Evolutionary conservation across 2,329 filamentous ascomycete species (phyloP).

Genomic region (Penicillium crustosum): DNA sequence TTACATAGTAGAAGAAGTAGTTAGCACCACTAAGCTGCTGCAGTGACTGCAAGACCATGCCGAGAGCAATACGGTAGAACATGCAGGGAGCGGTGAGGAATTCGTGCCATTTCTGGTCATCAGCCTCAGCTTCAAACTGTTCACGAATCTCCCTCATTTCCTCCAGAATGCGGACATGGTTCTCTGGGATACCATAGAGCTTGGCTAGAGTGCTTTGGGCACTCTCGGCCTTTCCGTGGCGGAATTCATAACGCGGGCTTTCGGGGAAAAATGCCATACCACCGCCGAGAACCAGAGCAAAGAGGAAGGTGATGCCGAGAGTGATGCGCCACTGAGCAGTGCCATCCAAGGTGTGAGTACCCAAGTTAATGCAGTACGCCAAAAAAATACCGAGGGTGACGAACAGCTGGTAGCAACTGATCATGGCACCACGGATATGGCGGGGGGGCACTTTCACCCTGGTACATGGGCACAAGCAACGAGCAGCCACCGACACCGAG

Average conservation of each 20-base stretch:
- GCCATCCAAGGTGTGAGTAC: constrained; percentile 37
- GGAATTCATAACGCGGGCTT: constrained; percentile 59
- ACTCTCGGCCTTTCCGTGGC: constrained; percentile 52
- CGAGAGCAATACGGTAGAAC: constrained; percentile 46
- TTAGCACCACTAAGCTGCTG: constrained; percentile 50
- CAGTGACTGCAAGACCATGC: constrained; percentile 44
- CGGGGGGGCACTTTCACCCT: constrained; percentile 49
- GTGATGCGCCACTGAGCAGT: constrained; percentile 53
- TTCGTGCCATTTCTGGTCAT: constrained; percentile 42
- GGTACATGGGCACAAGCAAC: constrained; percentile 49
- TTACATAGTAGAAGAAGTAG: constrained; percentile 57
- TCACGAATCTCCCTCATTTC: constrained; percentile 58
- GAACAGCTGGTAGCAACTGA: constrained; percentile 51
- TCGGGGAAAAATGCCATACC: constrained; percentile 60
- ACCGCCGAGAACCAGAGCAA: constrained; percentile 54
- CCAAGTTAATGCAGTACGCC: constrained; percentile 48
- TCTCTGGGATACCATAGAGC: constrained; percentile 56
- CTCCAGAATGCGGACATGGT: constrained; percentile 53
- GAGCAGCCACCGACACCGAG: constrained; percentile 48
- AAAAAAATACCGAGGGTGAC: constrained; percentile 50
- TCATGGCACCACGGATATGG: constrained; percentile 49
- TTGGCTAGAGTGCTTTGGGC: constrained; percentile 55
- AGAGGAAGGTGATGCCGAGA: constrained; percentile 60
- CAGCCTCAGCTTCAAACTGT: constrained; percentile 56
- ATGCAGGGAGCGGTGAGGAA: constrained; percentile 49